Conservation (phyloP, 1,284 basidiomycete species). For the Ustilago xerochloae region DNA sequence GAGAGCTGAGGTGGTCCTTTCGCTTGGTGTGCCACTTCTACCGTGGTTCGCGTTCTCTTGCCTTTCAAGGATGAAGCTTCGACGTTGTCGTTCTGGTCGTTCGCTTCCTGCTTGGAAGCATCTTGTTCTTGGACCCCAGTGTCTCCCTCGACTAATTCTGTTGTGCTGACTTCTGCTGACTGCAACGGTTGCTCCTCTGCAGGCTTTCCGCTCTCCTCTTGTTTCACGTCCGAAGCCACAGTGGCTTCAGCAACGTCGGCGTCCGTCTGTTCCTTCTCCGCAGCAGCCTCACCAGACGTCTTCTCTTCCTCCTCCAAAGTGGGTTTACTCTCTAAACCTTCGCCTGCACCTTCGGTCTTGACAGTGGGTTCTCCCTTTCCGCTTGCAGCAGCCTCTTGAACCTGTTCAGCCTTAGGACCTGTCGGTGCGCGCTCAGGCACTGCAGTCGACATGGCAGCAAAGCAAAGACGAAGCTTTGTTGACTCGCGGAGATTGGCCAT, state of each 20-base stretch:
- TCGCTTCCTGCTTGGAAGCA: background rate
- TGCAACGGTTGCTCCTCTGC: background rate
- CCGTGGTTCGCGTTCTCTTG: background rate
- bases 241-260: background rate
- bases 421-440: constrained; percentile 44
- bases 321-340: background rate
- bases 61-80: background rate
- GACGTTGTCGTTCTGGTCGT: background rate
- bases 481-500: constrained; percentile 25
- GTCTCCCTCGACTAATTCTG: background rate
- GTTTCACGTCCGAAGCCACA: background rate
- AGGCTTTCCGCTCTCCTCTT: background rate
- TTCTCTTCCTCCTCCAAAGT: background rate
- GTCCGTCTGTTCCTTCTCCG: background rate
- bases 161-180: background rate
- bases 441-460: constrained; percentile 43
- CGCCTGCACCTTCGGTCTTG: background rate
- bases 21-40: background rate
- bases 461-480: constrained; percentile 47
- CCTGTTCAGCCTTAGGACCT: constrained; percentile 36
- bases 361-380: background rate
- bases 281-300: too few species aligned
- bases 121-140: too few species aligned
- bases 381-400: constrained; percentile 8
- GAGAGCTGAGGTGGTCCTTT: constrained; percentile 67